Conservation (phyloP, 306 rosid species). For the Dryas drummondii region DNA sequence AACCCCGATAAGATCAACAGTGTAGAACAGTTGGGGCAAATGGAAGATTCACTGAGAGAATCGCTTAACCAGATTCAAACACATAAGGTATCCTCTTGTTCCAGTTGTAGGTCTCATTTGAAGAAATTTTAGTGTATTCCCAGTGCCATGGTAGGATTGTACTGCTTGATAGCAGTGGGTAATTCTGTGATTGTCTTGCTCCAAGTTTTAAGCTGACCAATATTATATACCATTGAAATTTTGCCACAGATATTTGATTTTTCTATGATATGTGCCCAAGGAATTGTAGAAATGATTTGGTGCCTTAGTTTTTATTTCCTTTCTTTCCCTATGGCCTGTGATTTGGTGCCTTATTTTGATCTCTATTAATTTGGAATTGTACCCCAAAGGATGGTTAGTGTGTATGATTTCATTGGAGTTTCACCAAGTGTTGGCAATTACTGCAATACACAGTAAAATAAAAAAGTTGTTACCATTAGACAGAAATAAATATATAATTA, state of each 20-base stretch:
- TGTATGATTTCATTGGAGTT: neutral
- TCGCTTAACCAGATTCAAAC: slow-evolving; percentile 62
- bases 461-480: neutral
- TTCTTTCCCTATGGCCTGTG: neutral
- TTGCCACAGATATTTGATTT: neutral
- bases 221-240: slow-evolving; percentile 1
- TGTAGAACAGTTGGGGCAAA: slow-evolving; percentile 64
- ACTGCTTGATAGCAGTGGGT: neutral
- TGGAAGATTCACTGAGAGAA: slow-evolving; percentile 79
- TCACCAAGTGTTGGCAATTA: neutral
- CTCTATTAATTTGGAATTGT: neutral
- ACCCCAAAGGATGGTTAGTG: neutral
- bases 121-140: neutral
- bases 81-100: slow-evolving; percentile 54
- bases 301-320: neutral
- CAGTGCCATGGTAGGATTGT: neutral
- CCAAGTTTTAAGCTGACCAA: neutral
- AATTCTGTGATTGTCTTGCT: neutral
- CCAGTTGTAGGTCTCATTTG: slow-evolving; percentile 2
- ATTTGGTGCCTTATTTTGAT: neutral
- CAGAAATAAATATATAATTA: neutral
- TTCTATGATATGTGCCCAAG: neutral
- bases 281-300: slow-evolving; percentile 7
- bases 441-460: neutral
- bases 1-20: slow-evolving; percentile 60